Conservation (phyloP, 2,329 filamentous ascomycete species). For the Coniella vitis region DNA sequence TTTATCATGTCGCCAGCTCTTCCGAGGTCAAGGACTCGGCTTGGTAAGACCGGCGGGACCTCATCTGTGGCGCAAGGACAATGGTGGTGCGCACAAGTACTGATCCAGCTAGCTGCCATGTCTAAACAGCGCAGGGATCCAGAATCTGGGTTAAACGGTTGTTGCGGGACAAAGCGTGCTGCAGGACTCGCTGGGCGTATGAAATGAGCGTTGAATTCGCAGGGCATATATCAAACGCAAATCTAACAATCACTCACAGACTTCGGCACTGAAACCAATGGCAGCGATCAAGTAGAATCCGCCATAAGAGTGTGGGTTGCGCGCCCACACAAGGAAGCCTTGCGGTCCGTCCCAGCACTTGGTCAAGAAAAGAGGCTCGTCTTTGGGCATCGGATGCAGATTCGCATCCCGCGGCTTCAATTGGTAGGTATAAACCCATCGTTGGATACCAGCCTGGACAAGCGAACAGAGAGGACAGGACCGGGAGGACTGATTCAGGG, state of each 20-base stretch:
- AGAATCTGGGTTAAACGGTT: not conserved
- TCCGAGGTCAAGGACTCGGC: conserved; percentile 12
- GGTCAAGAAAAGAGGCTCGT: not conserved
- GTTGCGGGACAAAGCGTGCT: not conserved
- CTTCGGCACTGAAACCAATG: not conserved
- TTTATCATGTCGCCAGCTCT: conserved; percentile 8
- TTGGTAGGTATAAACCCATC: conserved; percentile 1
- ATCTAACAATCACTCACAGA: not conserved
- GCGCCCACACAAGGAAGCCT: conserved; percentile 1
- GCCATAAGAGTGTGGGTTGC: not conserved
- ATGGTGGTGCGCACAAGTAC: not conserved
- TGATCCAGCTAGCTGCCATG: not conserved
- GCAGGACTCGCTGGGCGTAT: not conserved
- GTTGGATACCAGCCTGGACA: not conserved
- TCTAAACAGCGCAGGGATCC: not conserved
- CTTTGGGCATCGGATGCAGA: not conserved
- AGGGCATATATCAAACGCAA: not conserved
- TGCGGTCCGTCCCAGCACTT: not conserved
- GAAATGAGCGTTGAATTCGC: not conserved
- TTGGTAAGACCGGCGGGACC: not conserved
- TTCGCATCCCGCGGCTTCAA: not conserved
- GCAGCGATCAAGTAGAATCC: not conserved
- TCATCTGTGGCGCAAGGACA: not conserved
- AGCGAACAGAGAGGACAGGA: conserved; percentile 1
- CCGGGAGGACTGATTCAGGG: not conserved